Percentiles rank a stretch among this genome's conserved stretches.
Evolutionary conservation across 2,329 filamentous ascomycete genomes (phyloP).

Genomic region (Pezicula neosporulosa): DNA sequence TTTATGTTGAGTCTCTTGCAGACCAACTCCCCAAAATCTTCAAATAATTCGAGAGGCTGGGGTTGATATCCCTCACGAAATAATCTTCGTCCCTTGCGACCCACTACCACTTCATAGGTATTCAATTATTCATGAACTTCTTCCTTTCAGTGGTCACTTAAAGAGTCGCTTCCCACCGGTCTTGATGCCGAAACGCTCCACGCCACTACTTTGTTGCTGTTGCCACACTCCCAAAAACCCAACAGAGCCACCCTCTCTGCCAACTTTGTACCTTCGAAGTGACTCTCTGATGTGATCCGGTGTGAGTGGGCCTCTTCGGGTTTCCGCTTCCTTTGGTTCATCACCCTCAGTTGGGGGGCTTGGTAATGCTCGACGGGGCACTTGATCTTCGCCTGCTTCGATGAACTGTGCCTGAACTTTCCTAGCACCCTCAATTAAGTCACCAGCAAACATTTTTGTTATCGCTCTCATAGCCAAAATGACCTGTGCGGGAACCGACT

Average conservation of each 20-base stretch:
- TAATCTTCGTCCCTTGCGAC: too few relatives aligned
- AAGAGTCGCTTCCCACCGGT: constrained; percentile 26
- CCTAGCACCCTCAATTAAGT: constrained; percentile 70
- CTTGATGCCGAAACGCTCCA: constrained; percentile 48
- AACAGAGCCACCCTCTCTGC: constrained; percentile 56
- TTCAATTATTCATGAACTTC: background rate
- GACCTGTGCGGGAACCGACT: constrained; percentile 71
- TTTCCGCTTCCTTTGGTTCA: constrained; percentile 28
- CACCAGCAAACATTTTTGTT: constrained; percentile 73
- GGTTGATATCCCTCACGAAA: too few relatives aligned
- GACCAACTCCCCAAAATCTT: too few relatives aligned
- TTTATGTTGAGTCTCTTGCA: too few relatives aligned
- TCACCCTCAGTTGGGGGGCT: constrained; percentile 33
- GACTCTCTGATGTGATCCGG: constrained; percentile 76
- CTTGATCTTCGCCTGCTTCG: constrained; percentile 46
- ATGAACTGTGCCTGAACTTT: constrained; percentile 72
- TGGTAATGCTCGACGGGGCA: constrained; percentile 49
- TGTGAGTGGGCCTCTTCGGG: constrained; percentile 55
- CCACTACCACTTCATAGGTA: too few relatives aligned
- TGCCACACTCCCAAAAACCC: constrained; percentile 60
- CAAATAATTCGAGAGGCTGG: too few relatives aligned
- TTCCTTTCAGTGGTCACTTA: constrained; percentile 15
- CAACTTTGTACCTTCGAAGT: constrained; percentile 61
- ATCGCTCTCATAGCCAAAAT: constrained; percentile 74
- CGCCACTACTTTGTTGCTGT: constrained; percentile 54